A percentile compares a stretch with the other conserved stretches of the same genome.
Conservation (phyloP, 306 rosid species). For the Arachis hypogaea region DNA sequence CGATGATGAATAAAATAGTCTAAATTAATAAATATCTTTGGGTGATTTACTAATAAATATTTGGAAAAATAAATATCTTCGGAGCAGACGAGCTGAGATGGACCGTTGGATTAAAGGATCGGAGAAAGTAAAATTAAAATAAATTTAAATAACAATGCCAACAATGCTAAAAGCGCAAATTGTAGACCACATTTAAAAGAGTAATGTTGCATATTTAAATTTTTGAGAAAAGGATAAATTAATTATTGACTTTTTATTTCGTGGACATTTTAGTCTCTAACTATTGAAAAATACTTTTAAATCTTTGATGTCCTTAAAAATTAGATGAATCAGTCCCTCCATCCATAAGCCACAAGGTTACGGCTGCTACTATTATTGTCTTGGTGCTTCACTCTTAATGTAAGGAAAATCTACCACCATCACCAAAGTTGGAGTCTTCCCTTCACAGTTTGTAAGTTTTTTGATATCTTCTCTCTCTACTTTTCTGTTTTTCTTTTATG, state of each 20-base stretch:
- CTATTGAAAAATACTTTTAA: too few relatives aligned
- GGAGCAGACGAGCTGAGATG: not conserved
- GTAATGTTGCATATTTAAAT: too few relatives aligned
- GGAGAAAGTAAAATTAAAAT: not conserved
- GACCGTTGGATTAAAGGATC: too few relatives aligned
- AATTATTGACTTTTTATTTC: too few relatives aligned
- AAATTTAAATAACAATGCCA: not conserved
- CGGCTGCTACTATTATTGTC: constrained; percentile 27
- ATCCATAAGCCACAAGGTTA: not conserved
- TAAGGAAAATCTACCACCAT: constrained; percentile 17
- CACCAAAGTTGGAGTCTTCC: too few relatives aligned
- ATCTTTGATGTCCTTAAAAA: too few relatives aligned
- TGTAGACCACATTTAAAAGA: too few relatives aligned
- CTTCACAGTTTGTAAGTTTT: constrained; percentile 40
- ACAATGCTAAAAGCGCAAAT: not conserved
- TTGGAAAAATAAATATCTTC: constrained; percentile 20
- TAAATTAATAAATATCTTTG: constrained; percentile 29
- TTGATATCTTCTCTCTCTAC: not conserved
- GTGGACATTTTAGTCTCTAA: too few relatives aligned
- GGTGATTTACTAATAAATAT: not conserved
- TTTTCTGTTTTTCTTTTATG: constrained; percentile 3
- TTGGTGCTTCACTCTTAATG: constrained; percentile 42
- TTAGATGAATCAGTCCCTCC: too few relatives aligned
- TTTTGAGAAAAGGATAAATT: too few relatives aligned
- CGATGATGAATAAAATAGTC: not conserved